Conservation (phyloP, 2,329 filamentous ascomycete species). For the Penicillium sp. region DNA sequence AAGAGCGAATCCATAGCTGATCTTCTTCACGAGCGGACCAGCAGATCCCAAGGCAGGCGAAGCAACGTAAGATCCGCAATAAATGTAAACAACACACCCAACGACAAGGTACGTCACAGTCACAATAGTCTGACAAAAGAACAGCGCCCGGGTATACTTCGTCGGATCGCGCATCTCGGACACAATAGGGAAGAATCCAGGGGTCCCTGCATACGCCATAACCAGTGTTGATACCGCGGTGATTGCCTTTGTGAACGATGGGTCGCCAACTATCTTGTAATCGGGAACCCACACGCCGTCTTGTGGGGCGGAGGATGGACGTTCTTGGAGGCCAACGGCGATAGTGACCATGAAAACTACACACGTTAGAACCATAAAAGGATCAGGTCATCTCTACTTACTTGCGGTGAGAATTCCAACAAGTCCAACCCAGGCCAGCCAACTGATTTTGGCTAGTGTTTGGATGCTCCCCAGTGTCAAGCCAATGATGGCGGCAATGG, state of each 20-base stretch:
- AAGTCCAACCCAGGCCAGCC: slow-evolving; percentile 22
- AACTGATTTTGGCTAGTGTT: slow-evolving; percentile 18
- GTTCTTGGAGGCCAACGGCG: slow-evolving; percentile 57
- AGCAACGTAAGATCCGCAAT: slow-evolving; percentile 62
- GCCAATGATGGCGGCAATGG: slow-evolving; percentile 13
- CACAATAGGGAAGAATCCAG: slow-evolving; percentile 63
- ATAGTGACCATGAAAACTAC: slow-evolving; percentile 30
- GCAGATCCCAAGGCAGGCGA: slow-evolving; percentile 59
- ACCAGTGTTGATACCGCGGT: slow-evolving; percentile 60
- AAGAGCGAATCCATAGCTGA: slow-evolving; percentile 60
- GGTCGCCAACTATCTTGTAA: slow-evolving; percentile 56
- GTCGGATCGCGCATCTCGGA: slow-evolving; percentile 62
- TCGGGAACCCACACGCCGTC: slow-evolving; percentile 60
- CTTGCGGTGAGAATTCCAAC: slow-evolving; percentile 20
- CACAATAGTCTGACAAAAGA: slow-evolving; percentile 58
- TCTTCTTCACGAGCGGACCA: slow-evolving; percentile 60
- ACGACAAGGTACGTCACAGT: slow-evolving; percentile 58
- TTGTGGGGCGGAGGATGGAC: slow-evolving; percentile 61
- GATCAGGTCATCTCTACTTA: slow-evolving; percentile 3
- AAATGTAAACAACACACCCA: slow-evolving; percentile 61
- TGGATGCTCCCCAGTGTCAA: slow-evolving; percentile 17
- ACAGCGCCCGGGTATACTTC: slow-evolving; percentile 61
- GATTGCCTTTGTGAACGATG: slow-evolving; percentile 60
- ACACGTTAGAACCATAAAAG: neutral
- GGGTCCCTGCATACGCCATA: slow-evolving; percentile 58